Evolutionary conservation across 108 stramenopile genomes (phyloP).

Genomic region (Nitzschia palea): DNA sequence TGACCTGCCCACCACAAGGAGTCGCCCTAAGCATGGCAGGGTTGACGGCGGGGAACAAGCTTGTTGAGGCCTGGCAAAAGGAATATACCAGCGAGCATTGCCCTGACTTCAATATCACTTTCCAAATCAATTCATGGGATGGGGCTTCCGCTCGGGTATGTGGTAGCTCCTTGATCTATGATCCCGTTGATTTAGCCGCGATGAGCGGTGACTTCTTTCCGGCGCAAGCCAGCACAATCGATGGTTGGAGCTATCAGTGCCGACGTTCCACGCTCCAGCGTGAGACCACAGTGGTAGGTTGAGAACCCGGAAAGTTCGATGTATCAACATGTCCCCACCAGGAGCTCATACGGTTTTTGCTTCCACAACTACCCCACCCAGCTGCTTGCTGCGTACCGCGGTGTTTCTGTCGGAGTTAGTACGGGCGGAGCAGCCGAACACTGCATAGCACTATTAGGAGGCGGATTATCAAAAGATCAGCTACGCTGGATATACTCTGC

Average conservation of each 20-base stretch:
- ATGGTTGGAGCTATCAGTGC: conserved; percentile 9
- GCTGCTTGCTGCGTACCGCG: conserved; percentile 15
- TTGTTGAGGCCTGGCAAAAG: background rate
- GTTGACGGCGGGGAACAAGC: background rate
- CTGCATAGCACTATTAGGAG: conserved; percentile 10
- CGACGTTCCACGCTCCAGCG: background rate
- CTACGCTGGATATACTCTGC: conserved; percentile 27
- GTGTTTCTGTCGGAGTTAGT: conserved; percentile 13
- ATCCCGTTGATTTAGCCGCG: conserved; percentile 10
- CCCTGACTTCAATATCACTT: background rate
- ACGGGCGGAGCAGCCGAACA: background rate
- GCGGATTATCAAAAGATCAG: conserved; percentile 18
- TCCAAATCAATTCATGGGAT: background rate
- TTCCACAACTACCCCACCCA: no score
- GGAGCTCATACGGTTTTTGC: no score
- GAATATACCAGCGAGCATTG: background rate
- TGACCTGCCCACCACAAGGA: background rate
- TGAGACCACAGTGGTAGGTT: background rate
- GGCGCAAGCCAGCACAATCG: conserved; percentile 1
- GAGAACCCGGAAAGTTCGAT: no score
- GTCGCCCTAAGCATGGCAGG: background rate
- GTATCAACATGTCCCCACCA: no score
- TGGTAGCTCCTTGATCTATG: conserved; percentile 2
- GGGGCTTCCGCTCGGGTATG: conserved; percentile 13
- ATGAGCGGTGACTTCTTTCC: background rate